A percentile compares a stretch with the other conserved stretches of the same genome.
phyloP scores from a whole-genome alignment of 179 eudicot genomes.

The Beta lomatogona region DNA sequence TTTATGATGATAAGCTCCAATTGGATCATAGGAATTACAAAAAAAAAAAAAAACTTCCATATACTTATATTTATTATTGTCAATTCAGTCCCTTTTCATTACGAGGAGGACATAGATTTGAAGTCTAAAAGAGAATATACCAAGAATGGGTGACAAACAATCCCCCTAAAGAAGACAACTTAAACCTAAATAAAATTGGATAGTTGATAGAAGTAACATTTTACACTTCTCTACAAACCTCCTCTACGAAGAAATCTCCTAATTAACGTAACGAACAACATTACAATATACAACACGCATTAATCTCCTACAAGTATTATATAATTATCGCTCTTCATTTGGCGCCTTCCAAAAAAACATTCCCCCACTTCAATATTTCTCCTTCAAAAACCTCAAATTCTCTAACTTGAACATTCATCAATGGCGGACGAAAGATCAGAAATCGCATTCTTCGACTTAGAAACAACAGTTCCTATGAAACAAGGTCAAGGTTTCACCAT shows the following conservation, averaged over 20 bases:
- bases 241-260: conserved; percentile 28
- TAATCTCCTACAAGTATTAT: neutral
- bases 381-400: conserved; percentile 19
- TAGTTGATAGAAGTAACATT: neutral
- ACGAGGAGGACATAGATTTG: too few relatives aligned
- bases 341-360: conserved; percentile 16
- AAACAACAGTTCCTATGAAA: conserved; percentile 74
- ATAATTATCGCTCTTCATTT: conserved; percentile 12
- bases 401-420: neutral
- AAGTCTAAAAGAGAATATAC: too few relatives aligned
- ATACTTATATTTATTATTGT: too few relatives aligned
- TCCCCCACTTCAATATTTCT: neutral
- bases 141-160: neutral
- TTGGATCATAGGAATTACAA: too few relatives aligned
- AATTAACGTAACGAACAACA: neutral
- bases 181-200: neutral
- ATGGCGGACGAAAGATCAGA: conserved; percentile 48
- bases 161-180: neutral
- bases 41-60: too few relatives aligned
- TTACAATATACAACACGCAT: neutral
- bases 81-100: too few relatives aligned
- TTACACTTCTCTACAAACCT: conserved; percentile 5
- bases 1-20: too few relatives aligned
- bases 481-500: conserved; percentile 62
- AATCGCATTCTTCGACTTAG: conserved; percentile 87